A percentile compares a stretch with the other conserved stretches of the same genome.
Conservation (phyloP, 139 green algal species). For the Mesotaenium endlicherianum region DNA sequence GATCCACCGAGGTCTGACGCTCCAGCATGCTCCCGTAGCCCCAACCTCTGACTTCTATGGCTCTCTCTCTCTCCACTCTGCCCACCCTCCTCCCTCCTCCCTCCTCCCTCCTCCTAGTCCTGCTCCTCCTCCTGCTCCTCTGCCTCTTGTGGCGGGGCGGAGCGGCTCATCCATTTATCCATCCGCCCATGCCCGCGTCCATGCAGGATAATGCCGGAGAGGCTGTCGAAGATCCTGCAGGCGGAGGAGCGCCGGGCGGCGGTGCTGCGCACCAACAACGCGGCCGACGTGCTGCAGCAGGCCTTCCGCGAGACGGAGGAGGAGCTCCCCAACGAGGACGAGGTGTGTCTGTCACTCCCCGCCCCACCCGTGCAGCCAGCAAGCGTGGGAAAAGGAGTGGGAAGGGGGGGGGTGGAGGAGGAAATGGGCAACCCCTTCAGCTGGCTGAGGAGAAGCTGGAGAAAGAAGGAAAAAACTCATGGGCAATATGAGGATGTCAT, state of each 20-base stretch:
- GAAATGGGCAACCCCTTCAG: not conserved
- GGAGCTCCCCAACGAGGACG: conserved; percentile 41
- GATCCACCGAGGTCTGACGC: too few species aligned
- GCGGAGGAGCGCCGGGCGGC: not conserved
- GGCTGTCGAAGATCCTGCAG: conserved; percentile 11
- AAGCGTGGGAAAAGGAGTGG: not conserved
- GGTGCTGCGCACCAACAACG: conserved; percentile 28
- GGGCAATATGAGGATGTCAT: too few species aligned
- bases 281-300: conserved; percentile 20
- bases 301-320: conserved; percentile 34
- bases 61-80: not conserved
- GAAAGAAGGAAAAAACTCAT: not conserved
- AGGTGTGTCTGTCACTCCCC: conserved; percentile 13
- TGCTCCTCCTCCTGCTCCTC: not conserved
- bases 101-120: not conserved
- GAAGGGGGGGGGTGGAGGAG: not conserved
- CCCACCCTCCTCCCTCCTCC: not conserved
- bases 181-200: too few species aligned
- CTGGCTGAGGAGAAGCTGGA: not conserved
- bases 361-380: not conserved
- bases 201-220: conserved; percentile 39
- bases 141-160: not conserved
- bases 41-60: too few species aligned
- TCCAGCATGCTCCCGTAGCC: too few species aligned
- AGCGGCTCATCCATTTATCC: not conserved